A percentile compares a stretch with the other conserved stretches of the same genome.
phyloP scores from a whole-genome alignment of 352 stramenopile species.

The Phytopythium delawarense region DNA sequence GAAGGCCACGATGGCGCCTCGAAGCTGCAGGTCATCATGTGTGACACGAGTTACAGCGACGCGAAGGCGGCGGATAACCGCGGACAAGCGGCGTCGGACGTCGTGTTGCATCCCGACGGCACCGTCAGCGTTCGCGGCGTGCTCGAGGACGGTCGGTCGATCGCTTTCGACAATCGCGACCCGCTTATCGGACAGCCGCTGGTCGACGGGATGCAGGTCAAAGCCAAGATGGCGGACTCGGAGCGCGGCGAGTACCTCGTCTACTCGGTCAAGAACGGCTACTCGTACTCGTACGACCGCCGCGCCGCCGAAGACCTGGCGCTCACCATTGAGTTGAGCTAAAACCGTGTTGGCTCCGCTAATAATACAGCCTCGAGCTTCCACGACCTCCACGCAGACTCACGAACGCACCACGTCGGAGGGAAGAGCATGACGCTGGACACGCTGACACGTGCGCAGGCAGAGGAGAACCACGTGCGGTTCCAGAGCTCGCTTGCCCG shows the following conservation, averaged over 20 bases:
- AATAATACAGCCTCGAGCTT: not conserved
- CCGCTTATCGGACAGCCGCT: conserved; percentile 44
- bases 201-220: conserved; percentile 55
- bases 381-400: not conserved
- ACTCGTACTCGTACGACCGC: conserved; percentile 55
- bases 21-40: conserved; percentile 87
- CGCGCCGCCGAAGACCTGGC: conserved; percentile 12
- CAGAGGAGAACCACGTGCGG: conserved; percentile 45
- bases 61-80: conserved; percentile 65
- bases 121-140: conserved; percentile 48
- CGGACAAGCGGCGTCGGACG: conserved; percentile 64
- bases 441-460: conserved; percentile 49
- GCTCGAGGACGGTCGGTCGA: conserved; percentile 39
- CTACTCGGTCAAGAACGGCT: conserved; percentile 57
- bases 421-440: conserved; percentile 52
- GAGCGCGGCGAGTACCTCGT: conserved; percentile 44
- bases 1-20: not conserved
- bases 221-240: conserved; percentile 39
- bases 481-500: conserved; percentile 57
- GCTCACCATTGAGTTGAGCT: not conserved
- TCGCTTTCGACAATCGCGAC: conserved; percentile 39
- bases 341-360: not conserved
- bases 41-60: conserved; percentile 92
- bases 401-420: not conserved
- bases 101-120: conserved; percentile 63